phyloP scores from a whole-genome alignment of 1,284 basidiomycete species.

The Paramarasmius palmivorus region DNA sequence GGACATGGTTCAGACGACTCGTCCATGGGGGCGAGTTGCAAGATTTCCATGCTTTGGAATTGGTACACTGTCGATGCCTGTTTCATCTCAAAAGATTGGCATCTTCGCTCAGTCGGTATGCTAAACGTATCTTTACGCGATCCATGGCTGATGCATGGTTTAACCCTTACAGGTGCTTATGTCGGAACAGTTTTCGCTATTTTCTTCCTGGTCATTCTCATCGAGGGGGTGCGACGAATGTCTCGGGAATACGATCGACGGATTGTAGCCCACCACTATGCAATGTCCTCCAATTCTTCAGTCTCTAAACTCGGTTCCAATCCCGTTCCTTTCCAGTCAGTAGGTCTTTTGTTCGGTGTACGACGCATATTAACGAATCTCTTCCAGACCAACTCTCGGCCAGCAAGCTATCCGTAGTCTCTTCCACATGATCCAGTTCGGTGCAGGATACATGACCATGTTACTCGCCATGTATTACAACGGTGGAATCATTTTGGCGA shows the following conservation, averaged over 20 bases:
- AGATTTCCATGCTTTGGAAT: constrained; percentile 21
- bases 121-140: background rate
- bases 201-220: constrained; percentile 17
- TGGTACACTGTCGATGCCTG: constrained; percentile 21
- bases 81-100: constrained; percentile 21
- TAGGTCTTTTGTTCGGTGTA: too few relatives aligned
- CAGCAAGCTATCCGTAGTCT: constrained; percentile 21
- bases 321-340: too few relatives aligned
- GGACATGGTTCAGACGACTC: background rate
- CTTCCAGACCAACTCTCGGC: constrained; percentile 13
- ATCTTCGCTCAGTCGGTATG: constrained; percentile 15
- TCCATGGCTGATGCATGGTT: background rate
- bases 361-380: too few relatives aligned
- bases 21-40: constrained; percentile 5
- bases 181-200: constrained; percentile 17
- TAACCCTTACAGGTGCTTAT: constrained; percentile 14
- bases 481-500: background rate
- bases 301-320: too few relatives aligned
- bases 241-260: constrained; percentile 18
- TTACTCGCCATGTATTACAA: constrained; percentile 16
- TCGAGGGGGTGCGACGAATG: constrained; percentile 17
- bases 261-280: constrained; percentile 9
- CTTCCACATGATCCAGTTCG: constrained; percentile 19
- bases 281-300: background rate
- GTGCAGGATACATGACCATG: constrained; percentile 21